Base-by-base conservation (phyloP, 257 asterid genomes). In the Paraleonurus japonicus region DNA sequence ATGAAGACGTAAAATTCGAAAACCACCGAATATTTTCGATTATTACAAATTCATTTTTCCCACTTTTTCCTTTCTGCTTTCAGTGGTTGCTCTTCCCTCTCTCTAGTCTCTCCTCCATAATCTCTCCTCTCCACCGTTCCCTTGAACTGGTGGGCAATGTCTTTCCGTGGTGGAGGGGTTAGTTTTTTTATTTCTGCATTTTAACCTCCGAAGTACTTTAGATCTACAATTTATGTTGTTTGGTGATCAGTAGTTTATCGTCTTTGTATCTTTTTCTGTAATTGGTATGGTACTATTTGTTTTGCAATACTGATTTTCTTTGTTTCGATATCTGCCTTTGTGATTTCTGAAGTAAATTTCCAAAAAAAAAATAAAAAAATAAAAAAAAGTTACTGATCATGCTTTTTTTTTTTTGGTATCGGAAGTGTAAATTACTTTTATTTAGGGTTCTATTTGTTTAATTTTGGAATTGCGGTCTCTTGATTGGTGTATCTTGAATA, bases 111-210 rank as follows among this genome's bases (percentile, higher is more conserved):
- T 33, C 41, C 35, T 30, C 35, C 7, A 30, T 30, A 30, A 30
- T n/a, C 47, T 54, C 23, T 67, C 58, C 33, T 22, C 75, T 4
- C 53, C 51, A 19, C 32, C 61, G 32, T 72, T 41, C 39, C 27
- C 27, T 30, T 54, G 39, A 57, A 65, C 62, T 32, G 54, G 73
- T 64, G 23, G 23, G 65, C 65, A 61, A 77, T 77, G 81, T 71
- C 74, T 71, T 77, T 77, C 70, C 76, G 80, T 15, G 77, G 73
- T 16, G 81, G 54, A 77, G 81, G 73, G 77, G 81, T 77, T 3
- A 39, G 77, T 47, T 39, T 24, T 70, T 57, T 3, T 17, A 22
- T 62, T 72, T n/a, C 33, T 20, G 64, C 5, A 24, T n/a, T 35
- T 6, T 17, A 17, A 3, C 5, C 19, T 35, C 24, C 19, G 22